phyloP scores from a whole-genome alignment of 179 eudicot species.

The Carnegiea gigantea region DNA sequence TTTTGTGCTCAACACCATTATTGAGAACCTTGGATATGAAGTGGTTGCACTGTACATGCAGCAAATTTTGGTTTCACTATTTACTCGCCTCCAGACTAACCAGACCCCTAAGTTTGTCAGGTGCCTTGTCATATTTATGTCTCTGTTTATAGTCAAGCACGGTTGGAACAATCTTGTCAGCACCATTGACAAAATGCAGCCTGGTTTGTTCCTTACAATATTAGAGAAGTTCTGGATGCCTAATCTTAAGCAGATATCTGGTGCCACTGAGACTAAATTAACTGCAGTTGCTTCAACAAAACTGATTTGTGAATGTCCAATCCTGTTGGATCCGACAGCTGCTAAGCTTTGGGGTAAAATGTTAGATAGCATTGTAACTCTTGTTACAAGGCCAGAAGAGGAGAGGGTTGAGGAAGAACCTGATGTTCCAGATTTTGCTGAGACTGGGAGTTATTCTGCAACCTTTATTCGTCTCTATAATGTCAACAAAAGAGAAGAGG shows the following conservation, averaged over 20 bases:
- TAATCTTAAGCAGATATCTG: constrained; percentile 74
- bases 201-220: constrained; percentile 53
- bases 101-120: constrained; percentile 65
- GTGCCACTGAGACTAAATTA: constrained; percentile 74
- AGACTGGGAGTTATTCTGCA: constrained; percentile 71
- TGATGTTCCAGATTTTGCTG: constrained; percentile 86
- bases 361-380: constrained; percentile 88
- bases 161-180: constrained; percentile 65
- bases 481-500: constrained; percentile 85
- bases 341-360: constrained; percentile 73
- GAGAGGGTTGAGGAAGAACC: constrained; percentile 79
- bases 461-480: constrained; percentile 73
- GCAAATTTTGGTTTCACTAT: constrained; percentile 56
- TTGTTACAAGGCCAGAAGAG: constrained; percentile 81
- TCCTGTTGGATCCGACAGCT: constrained; percentile 53
- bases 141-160: constrained; percentile 83
- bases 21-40: constrained; percentile 77
- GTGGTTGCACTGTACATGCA: constrained; percentile 56
- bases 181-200: constrained; percentile 42
- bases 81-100: constrained; percentile 62
- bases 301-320: constrained; percentile 74
- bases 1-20: constrained; percentile 83
- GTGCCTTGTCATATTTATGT: constrained; percentile 72
- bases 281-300: constrained; percentile 83
- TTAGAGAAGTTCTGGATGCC: constrained; percentile 85